A percentile compares a stretch with the other conserved stretches of the same genome.
phyloP scores from a whole-genome alignment of 495 filamentous ascomycete genomes.

The Neurospora intermedia region DNA sequence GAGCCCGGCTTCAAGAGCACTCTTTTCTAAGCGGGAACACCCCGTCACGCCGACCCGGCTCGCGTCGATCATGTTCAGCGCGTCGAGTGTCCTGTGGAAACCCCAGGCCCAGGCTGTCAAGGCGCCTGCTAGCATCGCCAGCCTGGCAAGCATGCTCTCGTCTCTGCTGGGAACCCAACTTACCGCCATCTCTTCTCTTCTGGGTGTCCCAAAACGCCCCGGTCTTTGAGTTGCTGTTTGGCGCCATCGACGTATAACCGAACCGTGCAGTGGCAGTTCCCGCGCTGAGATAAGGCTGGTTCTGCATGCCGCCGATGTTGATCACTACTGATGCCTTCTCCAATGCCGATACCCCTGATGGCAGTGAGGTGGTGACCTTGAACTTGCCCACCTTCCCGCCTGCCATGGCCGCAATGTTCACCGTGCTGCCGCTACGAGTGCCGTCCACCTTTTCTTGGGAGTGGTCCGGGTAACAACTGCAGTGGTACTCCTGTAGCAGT shows the following conservation, averaged over 20 bases:
- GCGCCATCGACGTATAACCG: constrained; percentile 38
- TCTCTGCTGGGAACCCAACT: not conserved
- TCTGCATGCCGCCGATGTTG: constrained; percentile 44
- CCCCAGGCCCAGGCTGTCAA: constrained; percentile 45
- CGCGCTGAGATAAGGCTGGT: constrained; percentile 36
- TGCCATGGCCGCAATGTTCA: constrained; percentile 36
- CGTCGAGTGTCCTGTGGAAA: constrained; percentile 43
- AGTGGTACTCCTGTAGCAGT: constrained; percentile 45
- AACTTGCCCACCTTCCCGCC: constrained; percentile 37
- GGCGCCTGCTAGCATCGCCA: constrained; percentile 20
- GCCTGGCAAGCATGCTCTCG: not conserved
- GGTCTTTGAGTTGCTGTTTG: constrained; percentile 41
- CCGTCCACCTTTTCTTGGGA: constrained; percentile 39
- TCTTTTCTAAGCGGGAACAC: constrained; percentile 42
- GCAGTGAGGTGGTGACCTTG: constrained; percentile 33
- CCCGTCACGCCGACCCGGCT: constrained; percentile 40
- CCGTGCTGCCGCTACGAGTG: constrained; percentile 36
- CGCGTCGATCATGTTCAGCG: constrained; percentile 34
- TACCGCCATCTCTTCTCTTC: constrained; percentile 42
- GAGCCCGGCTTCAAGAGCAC: constrained; percentile 39
- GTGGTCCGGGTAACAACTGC: constrained; percentile 44
- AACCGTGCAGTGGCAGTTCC: constrained; percentile 43
- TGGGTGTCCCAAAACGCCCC: constrained; percentile 44
- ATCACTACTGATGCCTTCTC: constrained; percentile 41
- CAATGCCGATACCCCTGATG: constrained; percentile 24